phyloP scores from a whole-genome alignment of 78 protist genomes.

The Cavenderia fasciculata region DNA sequence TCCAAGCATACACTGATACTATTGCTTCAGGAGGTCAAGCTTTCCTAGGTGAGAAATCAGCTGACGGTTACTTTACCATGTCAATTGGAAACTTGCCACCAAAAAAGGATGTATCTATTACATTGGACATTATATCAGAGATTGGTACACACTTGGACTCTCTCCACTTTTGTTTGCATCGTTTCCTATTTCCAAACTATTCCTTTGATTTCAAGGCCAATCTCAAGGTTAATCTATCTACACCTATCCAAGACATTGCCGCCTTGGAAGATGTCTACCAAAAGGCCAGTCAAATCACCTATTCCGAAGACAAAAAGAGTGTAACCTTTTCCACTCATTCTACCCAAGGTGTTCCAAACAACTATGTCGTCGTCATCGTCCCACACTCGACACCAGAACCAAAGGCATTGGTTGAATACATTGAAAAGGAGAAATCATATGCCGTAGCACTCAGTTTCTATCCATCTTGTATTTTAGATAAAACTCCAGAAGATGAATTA shows the following conservation, averaged over 20 bases:
- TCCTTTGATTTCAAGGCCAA: too few relatives aligned
- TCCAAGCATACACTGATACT: slow-evolving; percentile 1
- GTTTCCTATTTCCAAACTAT: slow-evolving; percentile 15
- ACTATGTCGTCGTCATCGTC: background rate
- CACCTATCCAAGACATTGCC: slow-evolving; percentile 12
- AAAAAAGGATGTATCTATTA: background rate
- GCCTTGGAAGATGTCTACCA: slow-evolving; percentile 88
- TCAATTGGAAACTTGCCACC: slow-evolving; percentile 88
- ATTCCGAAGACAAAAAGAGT: background rate
- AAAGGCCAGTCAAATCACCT: slow-evolving; percentile 41
- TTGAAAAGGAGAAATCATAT: background rate
- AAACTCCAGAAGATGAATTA: background rate
- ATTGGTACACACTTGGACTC: slow-evolving; percentile 24
- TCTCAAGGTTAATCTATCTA: too few relatives aligned
- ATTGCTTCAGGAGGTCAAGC: slow-evolving; percentile 41
- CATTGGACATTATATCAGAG: slow-evolving; percentile 78
- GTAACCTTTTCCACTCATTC: background rate
- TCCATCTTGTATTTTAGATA: too few relatives aligned
- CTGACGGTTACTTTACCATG: slow-evolving; percentile 3
- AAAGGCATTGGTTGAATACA: background rate
- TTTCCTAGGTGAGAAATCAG: slow-evolving; percentile 8
- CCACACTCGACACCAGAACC: slow-evolving; percentile 12
- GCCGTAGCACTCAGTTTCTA: too few relatives aligned
- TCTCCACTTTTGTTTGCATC: slow-evolving; percentile 21
- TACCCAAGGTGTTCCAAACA: background rate